Base-by-base conservation (phyloP, 805 yeast genomes). In the Kuraishia cidri region DNA sequence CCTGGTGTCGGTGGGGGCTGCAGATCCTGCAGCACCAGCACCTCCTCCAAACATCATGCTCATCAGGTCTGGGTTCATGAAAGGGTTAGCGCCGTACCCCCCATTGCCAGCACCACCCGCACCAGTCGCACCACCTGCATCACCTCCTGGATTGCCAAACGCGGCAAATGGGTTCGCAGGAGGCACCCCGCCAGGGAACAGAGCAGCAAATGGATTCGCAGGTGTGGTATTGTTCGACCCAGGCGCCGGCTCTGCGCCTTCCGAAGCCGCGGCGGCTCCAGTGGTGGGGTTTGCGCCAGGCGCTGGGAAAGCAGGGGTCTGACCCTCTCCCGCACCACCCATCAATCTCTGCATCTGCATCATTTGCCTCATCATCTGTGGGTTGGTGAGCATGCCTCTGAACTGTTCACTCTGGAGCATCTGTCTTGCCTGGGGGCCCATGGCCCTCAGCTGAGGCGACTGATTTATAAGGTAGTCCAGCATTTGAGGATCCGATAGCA, bases 341-440 rank as follows among this genome's bases (percentile, higher is more conserved):
- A 66, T 54, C 46, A 60, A 56, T 46, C 78, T 65, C 37, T 79
- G 79, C 72, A 86, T 68, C 42, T 74, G 73, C 82, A 86, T 75
- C 74, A 83, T 78, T 36, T 75, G 75, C 49, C 95, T 72, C 70
- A 87, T 64, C 69, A 79, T 71, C 42, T 84, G 85, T 3, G 97
- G 97, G 52, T 90, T 85, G 9, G 82, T 65, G 49, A 82, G 42
- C 77, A 80, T 75, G 48, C 77, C 79, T 56, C 95, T 74, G 52
- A 88, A 76, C 50, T 75, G 69, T 11, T 90, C 95, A 50, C 80
- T 76, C 55, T 82, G 95, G 46, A 90, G 58, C 78, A 87, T 68
- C 52, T 82, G 75, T 48, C 96, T 72, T 15, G 83, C 88, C 51
- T 81, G 85, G 6, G 95, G 95, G 9, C 94, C 94, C 87, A 85